Percentiles rank a stretch among this genome's conserved stretches.
These are phyloP conservation scores for Podaxis carcinomalis DNA, from an alignment of 768 basidiomycete genomes.

Conservation along the genomic window DNA sequence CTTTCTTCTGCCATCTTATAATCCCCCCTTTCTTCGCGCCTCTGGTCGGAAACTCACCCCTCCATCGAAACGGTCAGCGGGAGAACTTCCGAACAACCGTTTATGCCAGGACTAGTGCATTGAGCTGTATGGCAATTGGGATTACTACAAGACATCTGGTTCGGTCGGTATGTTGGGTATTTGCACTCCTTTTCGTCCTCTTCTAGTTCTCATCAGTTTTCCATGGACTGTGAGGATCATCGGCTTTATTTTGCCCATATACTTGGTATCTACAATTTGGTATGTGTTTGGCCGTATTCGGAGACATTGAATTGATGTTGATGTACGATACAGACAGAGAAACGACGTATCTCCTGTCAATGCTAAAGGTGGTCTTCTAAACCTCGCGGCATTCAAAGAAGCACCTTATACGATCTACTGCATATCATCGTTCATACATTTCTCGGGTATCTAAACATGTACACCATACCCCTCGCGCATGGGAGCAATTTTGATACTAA, in stretches of 20 bases:
- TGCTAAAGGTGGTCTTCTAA: slow-evolving; percentile 54
- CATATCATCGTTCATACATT: slow-evolving; percentile 48
- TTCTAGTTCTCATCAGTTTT: slow-evolving; percentile 28
- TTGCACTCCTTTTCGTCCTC: background rate
- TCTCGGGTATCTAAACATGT: slow-evolving; percentile 66
- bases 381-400: slow-evolving; percentile 47
- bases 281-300: slow-evolving; percentile 14
- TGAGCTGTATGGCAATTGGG: slow-evolving; percentile 62
- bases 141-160: slow-evolving; percentile 56
- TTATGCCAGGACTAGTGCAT: slow-evolving; percentile 26
- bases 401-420: slow-evolving; percentile 56
- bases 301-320: background rate
- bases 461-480: background rate
- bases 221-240: slow-evolving; percentile 72
- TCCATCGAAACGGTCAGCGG: background rate
- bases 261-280: slow-evolving; percentile 52
- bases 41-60: background rate
- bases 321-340: slow-evolving; percentile 26
- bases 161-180: slow-evolving; percentile 37
- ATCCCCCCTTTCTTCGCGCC: no score
- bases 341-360: slow-evolving; percentile 55
- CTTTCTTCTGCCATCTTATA: no score
- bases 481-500: background rate
- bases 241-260: slow-evolving; percentile 55
- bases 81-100: background rate